phyloP scores from a whole-genome alignment of 371 early-diverging fungal genomes.

The Rhizopus delemar region DNA sequence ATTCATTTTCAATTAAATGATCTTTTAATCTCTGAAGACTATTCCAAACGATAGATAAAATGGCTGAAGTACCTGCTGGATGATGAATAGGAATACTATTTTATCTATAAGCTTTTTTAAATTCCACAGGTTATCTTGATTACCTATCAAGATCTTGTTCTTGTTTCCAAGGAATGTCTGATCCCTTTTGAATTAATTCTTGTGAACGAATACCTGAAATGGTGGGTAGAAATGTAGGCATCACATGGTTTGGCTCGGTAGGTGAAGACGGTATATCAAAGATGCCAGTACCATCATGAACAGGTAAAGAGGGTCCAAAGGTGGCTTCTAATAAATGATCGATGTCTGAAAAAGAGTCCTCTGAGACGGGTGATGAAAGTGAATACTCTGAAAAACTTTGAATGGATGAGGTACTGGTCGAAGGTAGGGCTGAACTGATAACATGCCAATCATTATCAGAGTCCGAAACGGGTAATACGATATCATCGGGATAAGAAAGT shows the following conservation, averaged over 20 bases:
- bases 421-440: conserved; percentile 30
- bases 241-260: conserved; percentile 13
- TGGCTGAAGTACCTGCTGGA: conserved; percentile 41
- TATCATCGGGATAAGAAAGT: conserved; percentile 21
- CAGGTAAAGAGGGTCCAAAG: conserved; percentile 28
- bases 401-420: conserved; percentile 24
- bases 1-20: conserved; percentile 47
- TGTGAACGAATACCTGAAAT: conserved; percentile 22
- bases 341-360: conserved; percentile 2
- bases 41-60: conserved; percentile 43
- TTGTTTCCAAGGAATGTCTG: conserved; percentile 18
- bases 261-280: conserved; percentile 43
- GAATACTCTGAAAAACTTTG: conserved; percentile 35
- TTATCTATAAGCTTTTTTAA: neutral
- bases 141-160: conserved; percentile 40
- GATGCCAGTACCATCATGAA: conserved; percentile 52
- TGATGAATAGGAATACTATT: conserved; percentile 51
- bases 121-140: neutral
- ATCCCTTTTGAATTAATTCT: conserved; percentile 15
- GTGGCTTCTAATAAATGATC: conserved; percentile 7
- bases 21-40: conserved; percentile 40
- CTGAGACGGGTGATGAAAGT: conserved; percentile 12
- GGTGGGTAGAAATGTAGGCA: conserved; percentile 26
- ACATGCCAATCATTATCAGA: conserved; percentile 55
- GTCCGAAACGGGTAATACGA: conserved; percentile 26